A percentile compares a stretch with the other conserved stretches of the same genome.
These are phyloP conservation scores for Mycena albidolilacea DNA, from an alignment of 768 basidiomycete genomes.

Conservation along the genomic window DNA sequence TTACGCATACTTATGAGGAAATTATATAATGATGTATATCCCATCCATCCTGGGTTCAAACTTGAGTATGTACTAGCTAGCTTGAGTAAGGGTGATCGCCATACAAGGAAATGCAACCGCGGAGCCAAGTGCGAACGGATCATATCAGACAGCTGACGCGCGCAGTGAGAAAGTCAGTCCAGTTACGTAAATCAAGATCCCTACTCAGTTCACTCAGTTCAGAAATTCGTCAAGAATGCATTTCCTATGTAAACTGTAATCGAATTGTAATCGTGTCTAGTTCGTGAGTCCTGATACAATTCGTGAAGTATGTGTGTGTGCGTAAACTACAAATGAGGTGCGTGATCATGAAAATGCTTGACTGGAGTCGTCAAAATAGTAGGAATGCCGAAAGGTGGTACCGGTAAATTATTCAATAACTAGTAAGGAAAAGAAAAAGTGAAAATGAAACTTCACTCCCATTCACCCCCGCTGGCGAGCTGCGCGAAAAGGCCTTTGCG, in stretches of 20 bases:
- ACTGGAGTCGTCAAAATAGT: slow-evolving; percentile 36
- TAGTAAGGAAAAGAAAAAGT: slow-evolving; percentile 16
- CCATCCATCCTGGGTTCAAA: no score
- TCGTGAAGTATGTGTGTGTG: slow-evolving; percentile 29
- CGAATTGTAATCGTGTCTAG: slow-evolving; percentile 39
- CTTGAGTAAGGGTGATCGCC: no score
- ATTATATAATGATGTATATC: no score
- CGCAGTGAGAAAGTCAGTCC: no score
- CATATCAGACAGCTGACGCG: no score
- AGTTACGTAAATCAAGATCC: no score
- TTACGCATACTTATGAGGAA: no score
- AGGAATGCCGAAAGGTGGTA: slow-evolving; percentile 35
- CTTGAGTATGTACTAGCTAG: no score
- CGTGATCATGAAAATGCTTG: slow-evolving; percentile 39
- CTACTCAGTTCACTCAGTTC: no score
- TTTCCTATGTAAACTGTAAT: background rate
- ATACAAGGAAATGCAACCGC: no score
- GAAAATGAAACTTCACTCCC: slow-evolving; percentile 45
- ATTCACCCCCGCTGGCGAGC: slow-evolving; percentile 79
- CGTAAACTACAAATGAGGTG: slow-evolving; percentile 43
- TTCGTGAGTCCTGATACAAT: slow-evolving; percentile 41
- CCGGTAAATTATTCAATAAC: slow-evolving; percentile 37
- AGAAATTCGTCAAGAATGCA: background rate
- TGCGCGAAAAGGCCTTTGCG: slow-evolving; percentile 71
- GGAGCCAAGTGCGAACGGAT: no score